Base-by-base conservation (phyloP, 2,329 filamentous ascomycete genomes). In the Pestalotiopsis sp. region DNA sequence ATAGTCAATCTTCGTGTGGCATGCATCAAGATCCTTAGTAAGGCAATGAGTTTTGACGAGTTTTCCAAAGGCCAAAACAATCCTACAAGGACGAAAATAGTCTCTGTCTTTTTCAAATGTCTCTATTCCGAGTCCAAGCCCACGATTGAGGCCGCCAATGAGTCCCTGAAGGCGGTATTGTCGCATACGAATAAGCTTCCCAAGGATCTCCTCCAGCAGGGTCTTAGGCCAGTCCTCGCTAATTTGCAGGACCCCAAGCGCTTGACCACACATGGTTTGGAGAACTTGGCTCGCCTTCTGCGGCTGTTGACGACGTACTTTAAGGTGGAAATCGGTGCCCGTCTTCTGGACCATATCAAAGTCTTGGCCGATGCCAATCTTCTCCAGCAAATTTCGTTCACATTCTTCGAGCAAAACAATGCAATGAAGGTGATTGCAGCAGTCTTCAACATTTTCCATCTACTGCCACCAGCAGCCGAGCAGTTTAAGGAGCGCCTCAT, bases 281-380 rank as follows among this genome's bases (percentile, higher is more conserved):
- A 98, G 78, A 97, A 97, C 31, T 84, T 99, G 40, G 95, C 95
- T 20, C 90, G 95, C 52, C 86, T 99, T 1, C 82, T 99, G 70
- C 95, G 96, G 72, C 86, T 99, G 2, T 85, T 99, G 20, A 99
- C 95, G 0, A 98, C 96, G 69, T 99, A 99, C 79, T 99, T 99
- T 82, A 99, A 99, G 81, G 95, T 98, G 0, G 96, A 99, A 78
- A 99, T 99, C 66, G 97, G 96, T 6, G 89, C 93, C 25, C 90
- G 96, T 27, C 83, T 99, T n/a, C 85, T 99, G 11, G 95, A 98
- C 72, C 96, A 99, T 75, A 92, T 98, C 81, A 95, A 95, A 77
- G 89, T 91, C 12, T 94, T 99, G 72, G 95, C 95, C 1, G 94
- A 98, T 69, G 88, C 93, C 2, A 87, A 85, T 65, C 87, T 90